Conservation (phyloP, 306 rosid species). For the Lupinus albus region DNA sequence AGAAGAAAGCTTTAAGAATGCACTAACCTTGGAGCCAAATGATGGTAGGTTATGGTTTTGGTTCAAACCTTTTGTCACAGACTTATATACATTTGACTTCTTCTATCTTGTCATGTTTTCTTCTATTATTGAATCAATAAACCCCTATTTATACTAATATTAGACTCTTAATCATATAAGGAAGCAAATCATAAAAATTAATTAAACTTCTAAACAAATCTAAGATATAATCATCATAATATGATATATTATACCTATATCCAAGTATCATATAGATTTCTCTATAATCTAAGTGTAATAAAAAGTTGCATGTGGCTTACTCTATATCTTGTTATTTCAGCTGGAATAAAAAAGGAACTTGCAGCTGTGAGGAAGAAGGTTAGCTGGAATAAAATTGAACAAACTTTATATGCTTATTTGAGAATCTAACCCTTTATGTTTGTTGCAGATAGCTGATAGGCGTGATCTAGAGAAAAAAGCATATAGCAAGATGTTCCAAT, state of each 20-base stretch:
- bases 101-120: constrained; percentile 5
- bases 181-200: no score
- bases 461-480: constrained; percentile 74
- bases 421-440: constrained; percentile 9
- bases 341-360: constrained; percentile 82
- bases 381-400: constrained; percentile 38
- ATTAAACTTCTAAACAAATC: no score
- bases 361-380: constrained; percentile 81
- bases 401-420: not conserved
- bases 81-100: not conserved
- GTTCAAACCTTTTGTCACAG: constrained; percentile 7
- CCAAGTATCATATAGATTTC: no score
- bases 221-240: no score
- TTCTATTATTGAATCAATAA: constrained; percentile 15
- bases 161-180: no score
- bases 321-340: constrained; percentile 50
- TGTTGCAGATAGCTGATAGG: constrained; percentile 71
- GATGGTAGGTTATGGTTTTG: constrained; percentile 60
- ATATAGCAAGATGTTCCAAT: constrained; percentile 66
- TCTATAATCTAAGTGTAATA: no score
- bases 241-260: no score
- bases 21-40: constrained; percentile 79
- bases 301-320: constrained; percentile 32
- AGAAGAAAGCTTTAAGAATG: constrained; percentile 78
- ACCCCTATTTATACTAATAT: no score